Evolutionary conservation across 148 eudicot genomes (phyloP).

Genomic region (Rhododendron ovatum): DNA sequence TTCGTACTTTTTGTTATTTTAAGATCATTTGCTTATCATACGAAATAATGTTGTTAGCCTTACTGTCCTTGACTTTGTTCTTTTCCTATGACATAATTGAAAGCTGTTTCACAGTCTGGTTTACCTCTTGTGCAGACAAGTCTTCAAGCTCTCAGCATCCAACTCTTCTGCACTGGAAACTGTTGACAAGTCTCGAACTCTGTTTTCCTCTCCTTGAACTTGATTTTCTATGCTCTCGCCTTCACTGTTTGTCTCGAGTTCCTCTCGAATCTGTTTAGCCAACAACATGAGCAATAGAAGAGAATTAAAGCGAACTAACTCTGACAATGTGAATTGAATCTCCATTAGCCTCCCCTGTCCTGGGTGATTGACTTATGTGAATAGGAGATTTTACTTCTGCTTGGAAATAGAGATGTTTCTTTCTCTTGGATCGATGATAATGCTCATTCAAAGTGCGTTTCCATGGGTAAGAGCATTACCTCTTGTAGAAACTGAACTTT

Average conservation of each 20-base stretch:
- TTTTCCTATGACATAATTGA: background rate
- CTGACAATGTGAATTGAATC: background rate
- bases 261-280: conserved; percentile 5
- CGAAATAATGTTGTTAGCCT: background rate
- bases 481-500: background rate
- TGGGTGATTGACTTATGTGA: no score
- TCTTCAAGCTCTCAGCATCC: background rate
- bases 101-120: background rate
- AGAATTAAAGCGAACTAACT: background rate
- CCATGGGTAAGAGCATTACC: background rate
- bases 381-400: no score
- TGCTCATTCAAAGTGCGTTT: background rate
- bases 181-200: background rate
- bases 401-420: no score
- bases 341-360: no score
- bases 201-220: background rate
- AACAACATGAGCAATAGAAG: background rate
- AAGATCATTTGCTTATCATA: background rate
- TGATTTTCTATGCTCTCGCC: background rate
- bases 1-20: background rate
- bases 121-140: conserved; percentile 8
- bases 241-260: background rate
- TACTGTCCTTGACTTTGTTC: background rate
- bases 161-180: conserved; percentile 1
- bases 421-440: background rate